Percentiles rank a stretch among this genome's conserved stretches.
Conservation (phyloP, 2,329 filamentous ascomycete species). For the Monilinia polystroma region DNA sequence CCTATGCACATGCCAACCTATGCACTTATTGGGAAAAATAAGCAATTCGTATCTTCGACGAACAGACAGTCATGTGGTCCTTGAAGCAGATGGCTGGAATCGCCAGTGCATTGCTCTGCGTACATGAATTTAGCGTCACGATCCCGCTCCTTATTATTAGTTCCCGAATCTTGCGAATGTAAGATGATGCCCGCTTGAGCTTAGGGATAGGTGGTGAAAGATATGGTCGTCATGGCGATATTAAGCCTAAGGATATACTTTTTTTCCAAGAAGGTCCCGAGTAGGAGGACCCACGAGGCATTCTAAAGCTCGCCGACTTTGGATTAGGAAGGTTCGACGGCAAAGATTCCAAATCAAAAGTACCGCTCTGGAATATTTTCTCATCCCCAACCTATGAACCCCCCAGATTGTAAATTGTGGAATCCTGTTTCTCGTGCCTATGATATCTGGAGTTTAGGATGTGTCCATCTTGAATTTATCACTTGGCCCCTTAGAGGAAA, state of each 20-base stretch:
- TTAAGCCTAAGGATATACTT: conserved; percentile 34
- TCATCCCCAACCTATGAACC: conserved; percentile 43
- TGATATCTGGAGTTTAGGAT: conserved; percentile 44
- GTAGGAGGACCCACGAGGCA: conserved; percentile 28
- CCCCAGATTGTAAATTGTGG: conserved; percentile 41
- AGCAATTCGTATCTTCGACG: conserved; percentile 25
- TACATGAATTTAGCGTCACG: conserved; percentile 35
- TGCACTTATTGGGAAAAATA: conserved; percentile 35
- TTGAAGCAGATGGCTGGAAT: conserved; percentile 39
- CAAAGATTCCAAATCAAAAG: conserved; percentile 38
- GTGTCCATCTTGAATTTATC: conserved; percentile 42
- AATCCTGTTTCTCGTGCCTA: conserved; percentile 40
- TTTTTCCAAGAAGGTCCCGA: conserved; percentile 36
- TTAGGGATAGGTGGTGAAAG: conserved; percentile 26
- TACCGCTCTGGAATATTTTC: conserved; percentile 26
- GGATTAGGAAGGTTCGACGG: conserved; percentile 39
- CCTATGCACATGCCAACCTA: conserved; percentile 36
- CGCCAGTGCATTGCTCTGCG: conserved; percentile 30
- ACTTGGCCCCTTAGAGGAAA: conserved; percentile 41
- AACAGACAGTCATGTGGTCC: conserved; percentile 33
- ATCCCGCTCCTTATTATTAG: conserved; percentile 18
- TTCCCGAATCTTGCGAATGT: conserved; percentile 14
- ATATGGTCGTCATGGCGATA: conserved; percentile 38
- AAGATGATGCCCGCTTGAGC: conserved; percentile 16
- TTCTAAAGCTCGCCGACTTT: conserved; percentile 32